A percentile compares a stretch with the other conserved stretches of the same genome.
phyloP scores from a whole-genome alignment of 495 filamentous ascomycete species.

The Hypomontagnella submonticulosa region DNA sequence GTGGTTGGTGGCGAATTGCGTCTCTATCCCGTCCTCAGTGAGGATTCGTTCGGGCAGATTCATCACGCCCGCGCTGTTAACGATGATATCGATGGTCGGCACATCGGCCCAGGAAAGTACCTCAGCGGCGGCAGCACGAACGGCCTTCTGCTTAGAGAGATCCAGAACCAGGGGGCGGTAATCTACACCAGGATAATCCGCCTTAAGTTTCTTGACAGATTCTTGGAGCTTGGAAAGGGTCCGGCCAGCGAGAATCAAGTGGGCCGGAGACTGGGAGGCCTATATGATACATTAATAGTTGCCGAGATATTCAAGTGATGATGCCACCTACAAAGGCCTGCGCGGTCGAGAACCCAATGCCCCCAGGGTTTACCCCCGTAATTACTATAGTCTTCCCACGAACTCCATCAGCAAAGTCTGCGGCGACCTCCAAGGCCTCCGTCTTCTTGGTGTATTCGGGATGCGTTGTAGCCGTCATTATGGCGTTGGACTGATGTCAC shows the following conservation, averaged over 20 bases:
- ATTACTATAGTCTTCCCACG: slow-evolving; percentile 55
- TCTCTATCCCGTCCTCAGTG: slow-evolving; percentile 58
- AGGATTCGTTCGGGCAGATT: slow-evolving; percentile 44
- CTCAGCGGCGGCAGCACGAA: slow-evolving; percentile 54
- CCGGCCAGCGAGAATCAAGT: slow-evolving; percentile 56
- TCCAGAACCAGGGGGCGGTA: slow-evolving; percentile 56
- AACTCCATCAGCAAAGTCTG: slow-evolving; percentile 50
- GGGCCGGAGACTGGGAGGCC: slow-evolving; percentile 57
- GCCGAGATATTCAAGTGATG: not conserved
- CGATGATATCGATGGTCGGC: slow-evolving; percentile 55
- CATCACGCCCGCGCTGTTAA: slow-evolving; percentile 61
- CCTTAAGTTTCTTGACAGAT: slow-evolving; percentile 50
- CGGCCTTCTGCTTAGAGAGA: slow-evolving; percentile 56
- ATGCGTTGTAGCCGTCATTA: slow-evolving; percentile 51
- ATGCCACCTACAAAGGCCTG: slow-evolving; percentile 54
- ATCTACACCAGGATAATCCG: slow-evolving; percentile 50
- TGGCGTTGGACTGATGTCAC: slow-evolving; percentile 4
- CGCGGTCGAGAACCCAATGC: slow-evolving; percentile 56
- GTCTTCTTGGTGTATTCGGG: slow-evolving; percentile 53
- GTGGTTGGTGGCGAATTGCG: slow-evolving; percentile 69
- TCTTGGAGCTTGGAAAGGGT: slow-evolving; percentile 53
- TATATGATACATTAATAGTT: slow-evolving; percentile 22
- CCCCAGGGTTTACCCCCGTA: slow-evolving; percentile 54
- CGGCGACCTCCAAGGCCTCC: slow-evolving; percentile 55
- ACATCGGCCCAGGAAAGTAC: slow-evolving; percentile 54